Percentiles rank a stretch among this genome's conserved stretches.
These are phyloP conservation scores for Crucibulum laeve DNA, from an alignment of 768 basidiomycete genomes.

Conservation along the genomic window DNA sequence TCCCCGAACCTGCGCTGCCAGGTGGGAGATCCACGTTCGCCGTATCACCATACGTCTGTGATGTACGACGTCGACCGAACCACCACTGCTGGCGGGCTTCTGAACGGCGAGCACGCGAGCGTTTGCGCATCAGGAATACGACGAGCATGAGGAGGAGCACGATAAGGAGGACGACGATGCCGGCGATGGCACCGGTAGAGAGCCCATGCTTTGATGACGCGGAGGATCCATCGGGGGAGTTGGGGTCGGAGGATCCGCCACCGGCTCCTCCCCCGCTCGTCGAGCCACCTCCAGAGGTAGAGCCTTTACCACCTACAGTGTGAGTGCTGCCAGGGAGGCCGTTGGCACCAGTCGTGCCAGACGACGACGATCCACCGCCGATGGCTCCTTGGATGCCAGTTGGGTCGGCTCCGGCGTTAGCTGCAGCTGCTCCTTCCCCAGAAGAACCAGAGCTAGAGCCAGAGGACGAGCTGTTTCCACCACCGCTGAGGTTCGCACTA, in stretches of 20 bases:
- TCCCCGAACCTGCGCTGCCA: slow-evolving; percentile 15
- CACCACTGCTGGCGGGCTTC: slow-evolving; percentile 44
- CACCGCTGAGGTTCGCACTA: not conserved
- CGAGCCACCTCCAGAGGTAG: slow-evolving; percentile 1
- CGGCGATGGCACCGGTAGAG: slow-evolving; percentile 44
- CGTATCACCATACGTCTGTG: slow-evolving; percentile 20
- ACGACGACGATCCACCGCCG: slow-evolving; percentile 1
- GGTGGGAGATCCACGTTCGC: slow-evolving; percentile 4
- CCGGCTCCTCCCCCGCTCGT: slow-evolving; percentile 2
- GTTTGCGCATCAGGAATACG: slow-evolving; percentile 36
- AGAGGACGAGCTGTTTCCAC: not conserved
- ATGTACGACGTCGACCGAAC: slow-evolving; percentile 23
- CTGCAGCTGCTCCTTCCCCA: slow-evolving; percentile 1
- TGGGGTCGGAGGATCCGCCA: slow-evolving; percentile 2
- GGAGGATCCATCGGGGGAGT: slow-evolving; percentile 6
- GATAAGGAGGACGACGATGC: slow-evolving; percentile 30
- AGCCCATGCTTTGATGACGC: slow-evolving; percentile 22
- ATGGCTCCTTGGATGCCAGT: slow-evolving; percentile 3
- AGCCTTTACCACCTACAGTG: slow-evolving; percentile 5
- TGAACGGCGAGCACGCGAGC: slow-evolving; percentile 35
- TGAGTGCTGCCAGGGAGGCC: slow-evolving; percentile 3
- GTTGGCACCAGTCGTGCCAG: slow-evolving; percentile 5
- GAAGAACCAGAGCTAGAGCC: not conserved
- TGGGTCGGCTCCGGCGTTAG: slow-evolving; percentile 3
- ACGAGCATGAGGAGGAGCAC: slow-evolving; percentile 29